Percentiles rank a stretch among this genome's conserved stretches.
These are phyloP conservation scores for Potentilla sterilis DNA, from an alignment of 306 rosid genomes.

Conservation along the genomic window DNA sequence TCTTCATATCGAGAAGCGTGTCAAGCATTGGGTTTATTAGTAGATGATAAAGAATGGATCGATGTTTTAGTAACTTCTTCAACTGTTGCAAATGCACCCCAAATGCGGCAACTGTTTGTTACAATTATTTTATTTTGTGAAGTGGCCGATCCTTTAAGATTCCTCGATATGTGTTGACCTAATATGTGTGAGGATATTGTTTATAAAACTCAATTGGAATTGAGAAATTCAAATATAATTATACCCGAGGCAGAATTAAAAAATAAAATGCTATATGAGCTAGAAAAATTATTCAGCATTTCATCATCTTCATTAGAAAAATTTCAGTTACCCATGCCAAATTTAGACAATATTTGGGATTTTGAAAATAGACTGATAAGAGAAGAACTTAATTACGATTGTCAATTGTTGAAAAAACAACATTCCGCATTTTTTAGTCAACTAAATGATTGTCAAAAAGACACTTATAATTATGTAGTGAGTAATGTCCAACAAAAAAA, in stretches of 20 bases:
- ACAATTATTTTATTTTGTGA: neutral
- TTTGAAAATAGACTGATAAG: neutral
- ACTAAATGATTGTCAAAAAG: neutral
- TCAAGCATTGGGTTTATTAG: neutral
- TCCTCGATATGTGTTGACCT: neutral
- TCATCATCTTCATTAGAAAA: neutral
- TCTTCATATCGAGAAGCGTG: neutral
- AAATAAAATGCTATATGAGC: neutral
- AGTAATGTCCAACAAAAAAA: no score
- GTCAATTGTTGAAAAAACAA: neutral
- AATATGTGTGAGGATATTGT: neutral
- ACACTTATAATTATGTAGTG: neutral
- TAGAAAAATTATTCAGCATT: neutral
- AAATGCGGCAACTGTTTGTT: neutral
- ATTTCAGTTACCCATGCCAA: neutral
- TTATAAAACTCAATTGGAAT: neutral
- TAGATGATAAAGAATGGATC: slow-evolving; percentile 8
- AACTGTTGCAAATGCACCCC: neutral
- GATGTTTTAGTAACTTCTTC: neutral
- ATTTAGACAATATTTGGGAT: neutral
- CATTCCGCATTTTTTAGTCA: neutral
- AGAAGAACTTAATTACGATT: neutral
- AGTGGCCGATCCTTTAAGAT: neutral
- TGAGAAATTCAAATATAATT: neutral
- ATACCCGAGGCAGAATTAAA: neutral